Base-by-base conservation (phyloP, 2,329 filamentous ascomycete species). In the Penicillium verrucosum region DNA sequence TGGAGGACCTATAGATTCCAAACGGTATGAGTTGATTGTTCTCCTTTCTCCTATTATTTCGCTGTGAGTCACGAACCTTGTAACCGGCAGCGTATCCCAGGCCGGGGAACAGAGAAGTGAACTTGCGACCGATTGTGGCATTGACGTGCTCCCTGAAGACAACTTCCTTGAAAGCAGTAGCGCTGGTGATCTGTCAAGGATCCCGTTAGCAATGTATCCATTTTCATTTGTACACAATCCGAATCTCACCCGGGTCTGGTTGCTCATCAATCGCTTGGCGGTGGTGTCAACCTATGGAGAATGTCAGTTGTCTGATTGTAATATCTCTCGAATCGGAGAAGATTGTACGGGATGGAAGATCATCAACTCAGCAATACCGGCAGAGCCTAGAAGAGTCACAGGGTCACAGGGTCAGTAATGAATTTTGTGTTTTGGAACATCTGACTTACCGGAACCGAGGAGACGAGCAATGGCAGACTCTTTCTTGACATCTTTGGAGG, bases 221-320 rank as follows among this genome's bases (percentile, higher is more conserved):
- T 34, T 52, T 18, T 46, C 32, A 30, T 32, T 43, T 44, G 56
- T 44, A 40, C 21, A 27, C 55, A 46, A 37, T 50, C 29, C 41
- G 34, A 53, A 49, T 64, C 77, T 66, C 74, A 89, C 84, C 79
- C 82, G 90, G 72, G 85, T 86, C 75, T 96, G 89, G 78, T 99
- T 97, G 85, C 92, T 97, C 94, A 99, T 99, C 78, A 99, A 85
- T 67, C 94, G 90, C 83, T 99, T 99, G 62, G 94, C 93, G 70
- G 95, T 97, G 49, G 94, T 99, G 79, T 99, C 94, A 75, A 99
- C 90, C 89, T 93, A 46, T 70, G 43, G 32, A 30, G 32, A 23
- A 48, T 40, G 59, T 73, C 62, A 74, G 68, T 52, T 52, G 52
- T 48, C 34, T 5, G 34, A 36, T 37, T 25, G 45, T 27, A 48